Conservation (phyloP, 2,329 filamentous ascomycete species). For the Aureobasidium lini region DNA sequence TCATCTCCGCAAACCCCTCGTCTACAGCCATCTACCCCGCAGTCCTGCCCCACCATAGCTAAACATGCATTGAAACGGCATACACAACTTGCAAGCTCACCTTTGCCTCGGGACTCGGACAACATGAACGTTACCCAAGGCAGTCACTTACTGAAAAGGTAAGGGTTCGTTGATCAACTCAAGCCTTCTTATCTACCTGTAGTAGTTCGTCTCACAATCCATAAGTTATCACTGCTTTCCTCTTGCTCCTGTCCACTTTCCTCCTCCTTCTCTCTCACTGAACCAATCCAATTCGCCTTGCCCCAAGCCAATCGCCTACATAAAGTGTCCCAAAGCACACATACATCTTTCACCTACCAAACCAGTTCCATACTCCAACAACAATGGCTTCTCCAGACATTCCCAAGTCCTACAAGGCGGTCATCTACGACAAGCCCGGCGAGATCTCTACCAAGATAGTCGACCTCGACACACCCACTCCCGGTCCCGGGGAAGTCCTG, state of each 20-base stretch:
- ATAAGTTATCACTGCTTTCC: neutral
- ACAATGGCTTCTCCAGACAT: constrained; percentile 18
- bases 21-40: neutral
- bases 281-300: neutral
- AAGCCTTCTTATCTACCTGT: constrained; percentile 1
- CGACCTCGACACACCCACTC: constrained; percentile 57
- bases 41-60: neutral
- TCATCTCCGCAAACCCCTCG: neutral
- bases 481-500: constrained; percentile 54
- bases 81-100: neutral
- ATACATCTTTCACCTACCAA: neutral
- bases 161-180: neutral
- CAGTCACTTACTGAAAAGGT: neutral
- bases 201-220: neutral
- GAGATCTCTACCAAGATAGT: constrained; percentile 57
- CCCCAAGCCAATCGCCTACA: neutral
- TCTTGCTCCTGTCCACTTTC: neutral
- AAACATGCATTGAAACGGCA: neutral
- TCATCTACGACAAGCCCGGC: constrained; percentile 59
- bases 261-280: neutral
- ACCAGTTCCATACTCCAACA: neutral
- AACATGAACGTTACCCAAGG: neutral
- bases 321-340: neutral
- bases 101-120: neutral
- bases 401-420: constrained; percentile 55